Evolutionary conservation across 202 grass and related monocot species (phyloP).

Genomic region (Zizania palustris): DNA sequence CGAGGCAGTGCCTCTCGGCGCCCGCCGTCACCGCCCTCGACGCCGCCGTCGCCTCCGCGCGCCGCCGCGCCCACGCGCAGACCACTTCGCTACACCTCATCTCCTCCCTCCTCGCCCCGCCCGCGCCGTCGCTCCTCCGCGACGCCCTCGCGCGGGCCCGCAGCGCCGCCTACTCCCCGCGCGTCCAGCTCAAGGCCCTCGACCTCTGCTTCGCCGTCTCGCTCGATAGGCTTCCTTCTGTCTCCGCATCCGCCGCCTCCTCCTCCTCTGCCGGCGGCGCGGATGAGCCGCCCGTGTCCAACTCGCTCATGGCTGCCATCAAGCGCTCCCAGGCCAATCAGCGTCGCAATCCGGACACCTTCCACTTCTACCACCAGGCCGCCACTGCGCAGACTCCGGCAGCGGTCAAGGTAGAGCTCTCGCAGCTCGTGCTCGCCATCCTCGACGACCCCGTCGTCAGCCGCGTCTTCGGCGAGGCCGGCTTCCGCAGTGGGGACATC

Average conservation of each 20-base stretch:
- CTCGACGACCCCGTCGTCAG: constrained; percentile 92
- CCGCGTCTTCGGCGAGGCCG: constrained; percentile 83
- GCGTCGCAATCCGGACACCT: constrained; percentile 79
- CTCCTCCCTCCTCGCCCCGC: constrained; percentile 59
- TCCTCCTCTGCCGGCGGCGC: background rate
- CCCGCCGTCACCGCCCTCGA: constrained; percentile 69
- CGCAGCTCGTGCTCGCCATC: constrained; percentile 75
- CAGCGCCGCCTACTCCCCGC: constrained; percentile 72
- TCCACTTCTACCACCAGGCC: constrained; percentile 83
- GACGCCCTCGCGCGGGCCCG: constrained; percentile 70
- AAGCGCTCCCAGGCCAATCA: constrained; percentile 92
- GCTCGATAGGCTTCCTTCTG: constrained; percentile 62
- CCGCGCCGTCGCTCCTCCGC: constrained; percentile 46
- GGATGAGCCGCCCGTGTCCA: constrained; percentile 60
- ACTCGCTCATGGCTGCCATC: constrained; percentile 94
- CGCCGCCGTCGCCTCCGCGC: constrained; percentile 57
- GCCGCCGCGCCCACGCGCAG: constrained; percentile 67
- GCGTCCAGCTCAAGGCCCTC: constrained; percentile 88
- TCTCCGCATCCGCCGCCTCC: too few relatives aligned
- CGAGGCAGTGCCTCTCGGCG: constrained; percentile 68
- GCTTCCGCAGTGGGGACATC: constrained; percentile 75
- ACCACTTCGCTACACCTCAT: constrained; percentile 93
- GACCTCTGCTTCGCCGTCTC: constrained; percentile 87
- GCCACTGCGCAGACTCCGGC: constrained; percentile 25
- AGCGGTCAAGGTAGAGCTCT: constrained; percentile 75